A percentile compares a stretch with the other conserved stretches of the same genome.
Evolutionary conservation across 805 yeast genomes (phyloP).

Genomic region (Suhomyces canberraensis): DNA sequence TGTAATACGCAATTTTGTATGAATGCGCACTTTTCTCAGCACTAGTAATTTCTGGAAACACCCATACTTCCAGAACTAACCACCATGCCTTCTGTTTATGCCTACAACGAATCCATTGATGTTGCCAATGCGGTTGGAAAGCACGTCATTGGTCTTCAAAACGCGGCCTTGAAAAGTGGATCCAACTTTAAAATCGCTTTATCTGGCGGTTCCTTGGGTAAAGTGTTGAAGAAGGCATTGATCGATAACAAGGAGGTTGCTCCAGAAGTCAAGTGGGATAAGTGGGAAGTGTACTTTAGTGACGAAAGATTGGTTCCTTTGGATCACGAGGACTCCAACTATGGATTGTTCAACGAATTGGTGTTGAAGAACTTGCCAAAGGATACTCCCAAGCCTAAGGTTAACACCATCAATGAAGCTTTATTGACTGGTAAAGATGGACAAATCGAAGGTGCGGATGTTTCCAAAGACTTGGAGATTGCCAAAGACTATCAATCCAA

Average conservation of each 20-base stretch:
- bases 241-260: conserved; percentile 51
- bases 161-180: conserved; percentile 48
- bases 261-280: conserved; percentile 54
- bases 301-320: conserved; percentile 90
- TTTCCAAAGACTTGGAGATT: conserved; percentile 44
- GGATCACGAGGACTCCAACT: conserved; percentile 81
- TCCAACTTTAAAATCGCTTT: conserved; percentile 69
- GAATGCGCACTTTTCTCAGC: too few relatives aligned
- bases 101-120: conserved; percentile 52
- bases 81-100: conserved; percentile 38
- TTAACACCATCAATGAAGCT: conserved; percentile 62
- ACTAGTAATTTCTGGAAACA: too few relatives aligned
- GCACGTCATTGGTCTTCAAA: conserved; percentile 59
- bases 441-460: conserved; percentile 42
- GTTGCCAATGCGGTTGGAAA: conserved; percentile 68
- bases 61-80: not conserved
- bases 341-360: conserved; percentile 67
- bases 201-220: conserved; percentile 88
- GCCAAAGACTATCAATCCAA: conserved; percentile 61
- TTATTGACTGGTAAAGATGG: conserved; percentile 53
- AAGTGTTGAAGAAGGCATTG: conserved; percentile 64
- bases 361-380: conserved; percentile 50
- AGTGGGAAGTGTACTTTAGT: conserved; percentile 81
- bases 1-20: too few relatives aligned
- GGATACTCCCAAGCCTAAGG: conserved; percentile 49